Conservation (phyloP, 768 basidiomycete genomes). For the Lentinula sp. region DNA sequence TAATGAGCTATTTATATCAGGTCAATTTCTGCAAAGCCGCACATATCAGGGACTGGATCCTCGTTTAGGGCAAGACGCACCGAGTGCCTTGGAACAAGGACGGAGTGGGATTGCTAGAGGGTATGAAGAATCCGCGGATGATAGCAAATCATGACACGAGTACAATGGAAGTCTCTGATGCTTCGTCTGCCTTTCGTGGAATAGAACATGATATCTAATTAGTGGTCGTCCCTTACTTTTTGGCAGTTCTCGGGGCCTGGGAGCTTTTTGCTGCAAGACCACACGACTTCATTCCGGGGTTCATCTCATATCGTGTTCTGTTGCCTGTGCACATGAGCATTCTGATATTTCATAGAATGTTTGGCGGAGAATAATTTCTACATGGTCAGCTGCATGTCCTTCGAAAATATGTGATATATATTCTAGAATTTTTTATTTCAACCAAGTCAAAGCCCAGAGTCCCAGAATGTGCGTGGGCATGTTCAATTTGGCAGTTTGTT, state of each 20-base stretch:
- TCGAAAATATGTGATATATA: not conserved
- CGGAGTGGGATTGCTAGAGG: slow-evolving; percentile 85
- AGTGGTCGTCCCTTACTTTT: too few relatives aligned
- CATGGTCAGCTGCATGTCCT: not conserved
- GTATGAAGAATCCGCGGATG: slow-evolving; percentile 48
- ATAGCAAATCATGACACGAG: not conserved
- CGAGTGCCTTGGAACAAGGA: slow-evolving; percentile 82
- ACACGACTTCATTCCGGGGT: not conserved
- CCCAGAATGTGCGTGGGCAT: not conserved
- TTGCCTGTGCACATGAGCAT: not conserved
- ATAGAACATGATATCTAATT: too few relatives aligned
- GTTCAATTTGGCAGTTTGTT: not conserved
- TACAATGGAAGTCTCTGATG: not conserved
- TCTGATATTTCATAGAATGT: too few relatives aligned
- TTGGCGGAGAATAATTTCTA: not conserved
- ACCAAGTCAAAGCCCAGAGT: not conserved
- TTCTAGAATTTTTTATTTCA: not conserved
- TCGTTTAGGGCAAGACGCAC: slow-evolving; percentile 70
- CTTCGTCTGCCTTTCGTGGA: too few relatives aligned
- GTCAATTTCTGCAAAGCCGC: slow-evolving; percentile 65
- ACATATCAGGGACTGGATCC: slow-evolving; percentile 80
- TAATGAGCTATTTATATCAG: slow-evolving; percentile 24
- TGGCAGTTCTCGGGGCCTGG: too few relatives aligned
- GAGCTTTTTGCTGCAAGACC: not conserved
- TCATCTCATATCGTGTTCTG: not conserved